Evolutionary conservation across 768 basidiomycete species (phyloP).

Genomic region (Xerocomellus dryophilus): DNA sequence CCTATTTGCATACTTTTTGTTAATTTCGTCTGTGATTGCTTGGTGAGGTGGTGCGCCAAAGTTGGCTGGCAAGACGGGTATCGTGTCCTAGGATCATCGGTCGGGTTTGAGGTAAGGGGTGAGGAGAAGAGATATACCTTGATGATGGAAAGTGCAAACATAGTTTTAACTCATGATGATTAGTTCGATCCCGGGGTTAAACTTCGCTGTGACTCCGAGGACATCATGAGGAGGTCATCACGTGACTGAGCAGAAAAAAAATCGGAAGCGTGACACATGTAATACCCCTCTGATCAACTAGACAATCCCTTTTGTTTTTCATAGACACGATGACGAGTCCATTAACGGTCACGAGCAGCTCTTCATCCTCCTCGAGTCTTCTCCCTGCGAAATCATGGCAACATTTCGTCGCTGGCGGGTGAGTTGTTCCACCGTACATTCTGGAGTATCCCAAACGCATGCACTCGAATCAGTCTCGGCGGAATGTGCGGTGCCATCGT

Average conservation of each 20-base stretch:
- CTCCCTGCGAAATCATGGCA: constrained; percentile 78
- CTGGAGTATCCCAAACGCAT: constrained; percentile 5
- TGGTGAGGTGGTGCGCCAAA: constrained; percentile 76
- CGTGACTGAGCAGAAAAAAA: constrained; percentile 13
- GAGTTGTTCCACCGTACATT: constrained; percentile 27
- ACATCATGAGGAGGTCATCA: neutral
- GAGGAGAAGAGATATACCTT: constrained; percentile 28
- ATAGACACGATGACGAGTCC: constrained; percentile 15
- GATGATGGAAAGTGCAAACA: constrained; percentile 48
- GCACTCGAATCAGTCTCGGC: constrained; percentile 60
- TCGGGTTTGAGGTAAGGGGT: neutral
- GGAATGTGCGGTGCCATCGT: constrained; percentile 98
- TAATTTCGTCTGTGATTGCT: constrained; percentile 80
- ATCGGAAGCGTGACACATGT: neutral
- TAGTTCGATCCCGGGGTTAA: neutral
- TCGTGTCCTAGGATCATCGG: constrained; percentile 64
- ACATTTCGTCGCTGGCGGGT: constrained; percentile 88
- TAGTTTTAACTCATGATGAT: constrained; percentile 10
- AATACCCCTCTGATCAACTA: neutral
- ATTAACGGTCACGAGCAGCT: constrained; percentile 14
- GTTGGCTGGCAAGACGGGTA: constrained; percentile 83
- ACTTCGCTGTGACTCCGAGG: neutral
- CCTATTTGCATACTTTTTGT: constrained; percentile 94
- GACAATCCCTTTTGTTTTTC: neutral
- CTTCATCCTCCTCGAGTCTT: constrained; percentile 35